Evolutionary conservation across 2,329 filamentous ascomycete genomes (phyloP), one percentile per base, ranked within the genome.

Genomic region (Talaromyces sp.): DNA sequence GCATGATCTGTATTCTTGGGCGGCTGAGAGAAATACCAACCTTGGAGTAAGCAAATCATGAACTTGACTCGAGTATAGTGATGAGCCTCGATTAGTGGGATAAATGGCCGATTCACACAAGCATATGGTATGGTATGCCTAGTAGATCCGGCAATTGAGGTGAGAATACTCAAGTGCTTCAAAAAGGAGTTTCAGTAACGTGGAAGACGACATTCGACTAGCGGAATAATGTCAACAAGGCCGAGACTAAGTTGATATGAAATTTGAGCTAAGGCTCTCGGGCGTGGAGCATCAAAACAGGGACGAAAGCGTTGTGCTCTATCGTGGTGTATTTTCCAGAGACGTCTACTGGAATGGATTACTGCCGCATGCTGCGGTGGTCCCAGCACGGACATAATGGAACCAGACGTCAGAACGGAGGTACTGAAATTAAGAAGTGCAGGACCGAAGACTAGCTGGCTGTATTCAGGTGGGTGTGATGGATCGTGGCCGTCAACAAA

Each of bases 251-350:
- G 47, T 43, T 54, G 33, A 62, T 62, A 54, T 50, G 10, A 33
- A 39, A 56, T 37, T 52, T 35, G 59, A 61, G 33, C 31, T 61
- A 49, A 43, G 43, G 10, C 31, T 8, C 17, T 31, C 9, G 47
- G 54, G 7, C 22, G 25, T 54, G 22, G 60, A 52, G 47, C 60
- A 62, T 62, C 47, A 54, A 62, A 62, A 62, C 60, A 62, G 22
- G 49, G 61, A 63, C 61, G 61, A 63, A 63, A 45, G 61, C 61
- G 61, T 57, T 56, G 37, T 45, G 61, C 17, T 63, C 41, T 37
- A 50, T 57, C 25, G 49, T 45, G 49, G 11, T 25, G 39, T 33
- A 49, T 35, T 63, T 56, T 43, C 61, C 33, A 61, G 19, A 39
- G 19, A 22, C 33, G 31, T 17, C 58, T 50, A 27, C 25, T 27